These are phyloP conservation scores for Rachicladosporium sp. DNA, from an alignment of 2,329 filamentous ascomycete species.

Conservation along the genomic window DNA sequence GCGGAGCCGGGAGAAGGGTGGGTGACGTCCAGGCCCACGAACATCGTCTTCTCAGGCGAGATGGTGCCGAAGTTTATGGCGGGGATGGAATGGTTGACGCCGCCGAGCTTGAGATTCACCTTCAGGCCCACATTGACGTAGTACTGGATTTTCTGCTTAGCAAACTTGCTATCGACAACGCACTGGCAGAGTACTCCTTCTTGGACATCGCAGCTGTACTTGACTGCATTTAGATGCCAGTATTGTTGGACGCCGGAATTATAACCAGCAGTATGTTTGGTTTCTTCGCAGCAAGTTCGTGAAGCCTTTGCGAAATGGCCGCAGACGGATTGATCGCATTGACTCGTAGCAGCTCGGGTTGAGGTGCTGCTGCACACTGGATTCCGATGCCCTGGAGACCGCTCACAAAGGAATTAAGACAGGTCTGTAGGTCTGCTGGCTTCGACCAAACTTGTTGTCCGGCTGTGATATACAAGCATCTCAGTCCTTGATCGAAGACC, in stretches of 20 bases:
- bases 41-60: conserved; percentile 12
- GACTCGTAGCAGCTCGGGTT: too few relatives aligned
- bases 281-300: too few relatives aligned
- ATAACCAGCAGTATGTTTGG: not conserved
- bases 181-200: not conserved
- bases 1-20: conserved; percentile 23
- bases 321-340: too few relatives aligned
- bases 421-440: too few relatives aligned
- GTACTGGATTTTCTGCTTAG: conserved; percentile 2
- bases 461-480: too few relatives aligned
- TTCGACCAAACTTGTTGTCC: too few relatives aligned
- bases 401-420: too few relatives aligned
- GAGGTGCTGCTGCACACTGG: too few relatives aligned
- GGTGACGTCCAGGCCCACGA: conserved; percentile 33
- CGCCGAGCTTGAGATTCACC: conserved; percentile 9
- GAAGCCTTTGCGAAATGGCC: too few relatives aligned
- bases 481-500: too few relatives aligned
- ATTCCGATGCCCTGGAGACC: too few relatives aligned
- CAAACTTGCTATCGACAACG: not conserved
- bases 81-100: conserved; percentile 6
- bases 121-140: conserved; percentile 10
- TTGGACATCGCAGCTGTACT: not conserved
- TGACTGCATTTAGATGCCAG: not conserved
- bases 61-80: too few relatives aligned
- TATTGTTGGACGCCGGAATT: not conserved